Conservation (phyloP, 306 rosid genomes). For the Malus asiatica region DNA sequence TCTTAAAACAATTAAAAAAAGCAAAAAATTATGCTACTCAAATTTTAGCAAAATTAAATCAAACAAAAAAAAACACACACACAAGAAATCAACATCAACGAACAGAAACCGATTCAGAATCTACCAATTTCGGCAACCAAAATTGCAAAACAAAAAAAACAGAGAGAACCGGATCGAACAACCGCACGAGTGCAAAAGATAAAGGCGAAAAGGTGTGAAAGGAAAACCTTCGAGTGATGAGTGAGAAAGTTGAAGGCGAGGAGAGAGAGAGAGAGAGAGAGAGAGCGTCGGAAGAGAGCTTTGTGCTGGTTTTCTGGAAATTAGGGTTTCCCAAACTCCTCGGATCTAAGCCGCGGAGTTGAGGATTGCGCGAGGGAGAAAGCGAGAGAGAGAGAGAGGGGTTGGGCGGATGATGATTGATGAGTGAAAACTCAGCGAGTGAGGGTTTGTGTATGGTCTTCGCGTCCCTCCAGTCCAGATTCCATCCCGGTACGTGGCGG, state of each 20-base stretch:
- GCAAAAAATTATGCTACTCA: neutral
- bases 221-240: neutral
- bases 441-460: neutral
- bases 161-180: neutral
- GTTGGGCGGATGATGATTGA: neutral
- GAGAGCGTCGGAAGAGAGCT: neutral
- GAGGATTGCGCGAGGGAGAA: slow-evolving; percentile 19
- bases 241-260: neutral
- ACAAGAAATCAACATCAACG: neutral
- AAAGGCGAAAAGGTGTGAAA: neutral
- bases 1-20: neutral
- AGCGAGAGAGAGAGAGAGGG: neutral
- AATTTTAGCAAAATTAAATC: neutral
- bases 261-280: neutral
- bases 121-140: neutral
- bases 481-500: neutral
- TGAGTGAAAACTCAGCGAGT: neutral
- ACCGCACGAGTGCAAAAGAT: neutral
- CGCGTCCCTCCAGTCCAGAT: neutral
- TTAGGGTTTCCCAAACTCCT: slow-evolving; percentile 66
- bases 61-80: no score
- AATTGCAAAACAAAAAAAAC: no score
- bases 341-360: slow-evolving; percentile 74
- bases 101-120: neutral
- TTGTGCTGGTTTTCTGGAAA: neutral